These are phyloP conservation scores for Tricholoma bakamatsutake DNA, from an alignment of 768 basidiomycete species.

Conservation along the genomic window DNA sequence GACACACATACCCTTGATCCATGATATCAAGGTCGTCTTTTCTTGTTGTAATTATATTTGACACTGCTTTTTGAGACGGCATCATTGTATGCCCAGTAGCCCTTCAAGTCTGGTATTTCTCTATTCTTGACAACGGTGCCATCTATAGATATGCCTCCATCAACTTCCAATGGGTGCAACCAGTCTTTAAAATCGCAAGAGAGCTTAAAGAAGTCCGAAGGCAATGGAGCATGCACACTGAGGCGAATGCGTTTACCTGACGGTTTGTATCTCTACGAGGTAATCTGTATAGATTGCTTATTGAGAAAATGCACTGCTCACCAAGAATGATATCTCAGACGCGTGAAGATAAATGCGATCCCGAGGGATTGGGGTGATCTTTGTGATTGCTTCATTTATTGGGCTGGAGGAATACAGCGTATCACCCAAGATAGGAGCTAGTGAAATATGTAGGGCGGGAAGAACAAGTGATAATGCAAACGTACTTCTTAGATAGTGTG, in stretches of 20 bases:
- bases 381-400: slow-evolving; percentile 20
- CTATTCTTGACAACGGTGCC: slow-evolving; percentile 29
- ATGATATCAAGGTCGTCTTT: neutral
- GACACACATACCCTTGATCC: neutral
- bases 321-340: slow-evolving; percentile 49
- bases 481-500: slow-evolving; percentile 44
- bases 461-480: neutral
- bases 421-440: slow-evolving; percentile 69
- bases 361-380: slow-evolving; percentile 27
- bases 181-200: slow-evolving; percentile 43
- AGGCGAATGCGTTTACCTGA: slow-evolving; percentile 44
- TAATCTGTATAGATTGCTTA: neutral
- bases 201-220: slow-evolving; percentile 45
- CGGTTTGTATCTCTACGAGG: slow-evolving; percentile 29
- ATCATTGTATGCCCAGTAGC: slow-evolving; percentile 19
- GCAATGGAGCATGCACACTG: slow-evolving; percentile 51
- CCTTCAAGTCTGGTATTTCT: slow-evolving; percentile 32
- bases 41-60: slow-evolving; percentile 1
- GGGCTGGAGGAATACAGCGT: slow-evolving; percentile 37
- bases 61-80: neutral
- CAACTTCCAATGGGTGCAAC: slow-evolving; percentile 27
- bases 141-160: slow-evolving; percentile 45
- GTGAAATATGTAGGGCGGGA: slow-evolving; percentile 1
- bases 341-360: slow-evolving; percentile 59
- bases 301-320: slow-evolving; percentile 22